Evolutionary conservation across 2,329 filamentous ascomycete genomes (phyloP).

Genomic region (Epichloe hybrida): DNA sequence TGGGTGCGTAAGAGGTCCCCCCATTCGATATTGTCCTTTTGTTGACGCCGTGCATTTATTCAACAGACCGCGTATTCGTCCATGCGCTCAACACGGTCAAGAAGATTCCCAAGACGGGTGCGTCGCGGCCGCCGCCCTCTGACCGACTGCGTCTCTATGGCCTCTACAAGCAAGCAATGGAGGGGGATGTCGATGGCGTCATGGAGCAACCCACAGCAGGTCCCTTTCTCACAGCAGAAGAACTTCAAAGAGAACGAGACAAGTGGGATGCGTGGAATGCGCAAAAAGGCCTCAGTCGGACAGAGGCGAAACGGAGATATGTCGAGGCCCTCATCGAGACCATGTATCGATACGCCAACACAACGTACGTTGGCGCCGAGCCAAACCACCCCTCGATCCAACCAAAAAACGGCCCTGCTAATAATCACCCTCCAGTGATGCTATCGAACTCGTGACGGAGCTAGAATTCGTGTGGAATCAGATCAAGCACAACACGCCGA

Average conservation of each 20-base stretch:
- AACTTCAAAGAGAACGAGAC: slow-evolving; percentile 44
- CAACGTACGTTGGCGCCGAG: slow-evolving; percentile 39
- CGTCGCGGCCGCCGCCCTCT: slow-evolving; percentile 69
- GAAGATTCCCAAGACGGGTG: slow-evolving; percentile 88
- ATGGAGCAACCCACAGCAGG: slow-evolving; percentile 63
- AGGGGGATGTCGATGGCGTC: slow-evolving; percentile 83
- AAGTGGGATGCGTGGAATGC: slow-evolving; percentile 95
- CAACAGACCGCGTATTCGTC: slow-evolving; percentile 86
- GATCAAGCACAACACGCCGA: slow-evolving; percentile 73
- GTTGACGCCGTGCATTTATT: slow-evolving; percentile 4
- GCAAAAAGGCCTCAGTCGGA: slow-evolving; percentile 69
- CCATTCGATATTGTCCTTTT: background rate
- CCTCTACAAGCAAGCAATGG: slow-evolving; percentile 98
- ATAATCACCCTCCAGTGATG: slow-evolving; percentile 40
- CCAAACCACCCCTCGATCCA: background rate
- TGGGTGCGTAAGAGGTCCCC: slow-evolving; percentile 16
- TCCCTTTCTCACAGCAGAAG: slow-evolving; percentile 34
- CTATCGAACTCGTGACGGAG: slow-evolving; percentile 75
- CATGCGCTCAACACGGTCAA: slow-evolving; percentile 98
- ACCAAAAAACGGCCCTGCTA: background rate
- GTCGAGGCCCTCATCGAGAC: slow-evolving; percentile 90
- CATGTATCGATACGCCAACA: slow-evolving; percentile 92
- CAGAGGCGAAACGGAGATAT: slow-evolving; percentile 87
- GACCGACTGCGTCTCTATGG: slow-evolving; percentile 91
- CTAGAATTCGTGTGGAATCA: slow-evolving; percentile 99